These are phyloP conservation scores for Tricholomella constricta DNA, from an alignment of 768 basidiomycete species.

Conservation along the genomic window DNA sequence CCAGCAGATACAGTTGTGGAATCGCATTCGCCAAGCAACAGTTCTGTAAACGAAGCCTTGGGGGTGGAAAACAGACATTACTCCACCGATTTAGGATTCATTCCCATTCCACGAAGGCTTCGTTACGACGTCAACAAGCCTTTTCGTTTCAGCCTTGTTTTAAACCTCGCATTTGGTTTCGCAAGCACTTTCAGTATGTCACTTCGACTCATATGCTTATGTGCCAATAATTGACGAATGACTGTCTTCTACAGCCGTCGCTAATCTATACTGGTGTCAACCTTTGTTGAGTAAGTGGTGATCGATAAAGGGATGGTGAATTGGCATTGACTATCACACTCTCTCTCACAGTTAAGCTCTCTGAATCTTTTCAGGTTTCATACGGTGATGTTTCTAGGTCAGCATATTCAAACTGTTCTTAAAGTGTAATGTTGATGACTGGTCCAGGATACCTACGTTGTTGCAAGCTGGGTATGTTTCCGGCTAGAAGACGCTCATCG, in stretches of 20 bases:
- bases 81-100: slow-evolving; percentile 51
- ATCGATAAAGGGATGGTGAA: no score
- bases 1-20: not conserved
- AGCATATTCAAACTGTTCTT: not conserved
- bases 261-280: slow-evolving; percentile 86
- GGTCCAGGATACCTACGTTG: slow-evolving; percentile 59
- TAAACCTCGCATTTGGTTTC: slow-evolving; percentile 63
- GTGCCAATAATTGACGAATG: not conserved
- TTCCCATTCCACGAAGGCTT: slow-evolving; percentile 62
- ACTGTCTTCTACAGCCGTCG: slow-evolving; percentile 44
- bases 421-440: slow-evolving; percentile 24
- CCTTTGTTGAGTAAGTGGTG: slow-evolving; percentile 65
- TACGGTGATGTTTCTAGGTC: slow-evolving; percentile 43
- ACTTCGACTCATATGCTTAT: not conserved
- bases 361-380: slow-evolving; percentile 36
- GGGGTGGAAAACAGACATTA: not conserved
- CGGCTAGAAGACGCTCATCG: not conserved
- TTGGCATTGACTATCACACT: not conserved
- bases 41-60: not conserved
- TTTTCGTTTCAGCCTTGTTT: slow-evolving; percentile 50
- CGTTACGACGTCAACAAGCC: slow-evolving; percentile 53
- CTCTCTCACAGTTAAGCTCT: slow-evolving; percentile 39
- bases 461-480: slow-evolving; percentile 64
- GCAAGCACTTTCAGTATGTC: slow-evolving; percentile 55
- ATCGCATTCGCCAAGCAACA: not conserved